Conservation (phyloP, 441 rosid genomes). For the Dalechampia spathulata region DNA sequence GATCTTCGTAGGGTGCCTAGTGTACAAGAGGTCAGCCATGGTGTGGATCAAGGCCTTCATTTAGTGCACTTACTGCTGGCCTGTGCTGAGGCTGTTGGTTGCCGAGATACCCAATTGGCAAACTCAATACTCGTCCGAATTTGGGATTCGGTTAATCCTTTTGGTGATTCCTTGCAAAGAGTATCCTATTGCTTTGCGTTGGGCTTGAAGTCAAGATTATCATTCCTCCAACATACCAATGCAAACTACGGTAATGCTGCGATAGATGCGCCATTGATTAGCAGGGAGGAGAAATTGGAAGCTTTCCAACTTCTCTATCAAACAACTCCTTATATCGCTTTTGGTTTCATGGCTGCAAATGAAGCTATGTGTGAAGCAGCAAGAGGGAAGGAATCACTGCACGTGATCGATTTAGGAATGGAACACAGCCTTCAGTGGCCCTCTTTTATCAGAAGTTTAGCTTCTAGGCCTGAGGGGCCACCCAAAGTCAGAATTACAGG, state of each 20-base stretch:
- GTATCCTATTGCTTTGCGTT: conserved; percentile 48
- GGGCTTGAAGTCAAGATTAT: conserved; percentile 48
- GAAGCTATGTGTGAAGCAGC: conserved; percentile 61
- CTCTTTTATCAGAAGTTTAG: conserved; percentile 45
- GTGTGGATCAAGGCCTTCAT: conserved; percentile 58
- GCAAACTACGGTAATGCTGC: conserved; percentile 27
- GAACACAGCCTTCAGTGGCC: conserved; percentile 57
- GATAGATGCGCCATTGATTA: conserved; percentile 13
- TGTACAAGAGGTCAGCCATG: conserved; percentile 27
- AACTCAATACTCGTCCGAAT: conserved; percentile 45
- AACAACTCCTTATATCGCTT: conserved; percentile 51
- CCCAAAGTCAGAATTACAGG: conserved; percentile 47
- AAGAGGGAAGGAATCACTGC: conserved; percentile 37
- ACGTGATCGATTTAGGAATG: conserved; percentile 53
- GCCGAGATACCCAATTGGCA: conserved; percentile 46
- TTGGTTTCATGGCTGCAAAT: conserved; percentile 65
- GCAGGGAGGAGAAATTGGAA: conserved; percentile 44
- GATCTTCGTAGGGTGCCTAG: conserved; percentile 15
- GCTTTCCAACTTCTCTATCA: conserved; percentile 56
- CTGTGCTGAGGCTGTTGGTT: conserved; percentile 67
- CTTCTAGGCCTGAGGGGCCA: conserved; percentile 45
- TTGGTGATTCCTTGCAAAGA: conserved; percentile 55
- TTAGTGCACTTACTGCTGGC: conserved; percentile 56
- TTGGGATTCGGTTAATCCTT: conserved; percentile 34
- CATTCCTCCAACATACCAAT: conserved; percentile 38